Evolutionary conservation across 148 eudicot genomes (phyloP), one percentile per base, ranked within the genome.

Genomic region (Amaranthus palmeri): DNA sequence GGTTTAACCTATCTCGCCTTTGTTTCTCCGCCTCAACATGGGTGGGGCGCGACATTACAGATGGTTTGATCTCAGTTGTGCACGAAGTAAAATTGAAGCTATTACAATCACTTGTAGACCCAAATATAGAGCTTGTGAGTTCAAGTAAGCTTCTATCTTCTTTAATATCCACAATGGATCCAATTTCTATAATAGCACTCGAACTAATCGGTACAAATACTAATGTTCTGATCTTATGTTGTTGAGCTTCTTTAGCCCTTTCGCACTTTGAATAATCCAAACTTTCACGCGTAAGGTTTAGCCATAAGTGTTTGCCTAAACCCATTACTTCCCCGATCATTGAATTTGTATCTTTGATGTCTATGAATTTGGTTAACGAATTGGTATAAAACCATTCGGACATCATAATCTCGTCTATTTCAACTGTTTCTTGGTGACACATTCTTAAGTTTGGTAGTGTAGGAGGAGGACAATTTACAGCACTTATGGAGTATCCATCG

Each of bases 11-110:
- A 71, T 86, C 88, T 54, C 92, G 73, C 10, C 87, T 70, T 5
- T 72, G 77, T 45, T 85, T 70, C 82, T 86, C 89, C 4, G 92
- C 92, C 78, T 84, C 88, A 0, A 81, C 89, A 44, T 82, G 89
- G 57, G 76, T 83, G 64, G 43, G 44, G 11, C 54, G 59, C 36
- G 6, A 25, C 59, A 55, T 13, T 55, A 9, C 59, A 55, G 59
- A 7, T 15, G 18, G 8, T 15, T 7, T 15, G 8, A 3, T 55
- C 7, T 55, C 18, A 9, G 8, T 14, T n/a, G 6, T 55, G 59
- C 25, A 4, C 7, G 59, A 14, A 25, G 25, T 55, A 14, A 55
- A n/a, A 25, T 55, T 55, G 7, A 55, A n/a, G 8, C 36, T 25
- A 25, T 14, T 55, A 0, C 18, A 17, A 55, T 55, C 59, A 55